Conservation (phyloP, 148 eudicot genomes). For the Rhododendron ovatum region DNA sequence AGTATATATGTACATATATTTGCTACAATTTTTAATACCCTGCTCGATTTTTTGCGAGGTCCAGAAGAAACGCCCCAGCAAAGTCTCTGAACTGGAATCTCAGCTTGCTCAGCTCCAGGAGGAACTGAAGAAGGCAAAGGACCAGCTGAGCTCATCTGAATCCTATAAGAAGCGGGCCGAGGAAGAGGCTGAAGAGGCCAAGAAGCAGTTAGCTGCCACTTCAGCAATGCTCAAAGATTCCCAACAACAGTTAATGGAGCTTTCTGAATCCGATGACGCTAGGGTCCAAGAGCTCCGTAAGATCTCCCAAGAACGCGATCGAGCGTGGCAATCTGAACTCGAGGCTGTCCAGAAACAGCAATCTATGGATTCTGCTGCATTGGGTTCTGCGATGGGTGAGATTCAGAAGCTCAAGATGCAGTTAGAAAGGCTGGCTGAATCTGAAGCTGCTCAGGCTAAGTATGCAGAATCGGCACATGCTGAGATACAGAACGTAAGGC, state of each 20-base stretch:
- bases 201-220: constrained; percentile 51
- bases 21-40: background rate
- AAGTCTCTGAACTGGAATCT: constrained; percentile 62
- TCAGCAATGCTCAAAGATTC: constrained; percentile 58
- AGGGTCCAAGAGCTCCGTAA: constrained; percentile 66
- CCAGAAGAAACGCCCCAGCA: constrained; percentile 60
- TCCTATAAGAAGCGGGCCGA: constrained; percentile 44
- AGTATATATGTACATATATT: background rate
- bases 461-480: constrained; percentile 53
- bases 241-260: constrained; percentile 54
- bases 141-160: constrained; percentile 67
- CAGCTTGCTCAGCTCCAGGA: constrained; percentile 72
- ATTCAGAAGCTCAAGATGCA: constrained; percentile 68
- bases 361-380: constrained; percentile 64
- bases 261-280: constrained; percentile 60
- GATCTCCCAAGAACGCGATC: constrained; percentile 80
- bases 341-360: constrained; percentile 76
- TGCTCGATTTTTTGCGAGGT: background rate
- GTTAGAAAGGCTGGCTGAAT: constrained; percentile 49
- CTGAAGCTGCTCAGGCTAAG: constrained; percentile 52
- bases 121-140: constrained; percentile 71
- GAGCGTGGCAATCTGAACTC: constrained; percentile 78
- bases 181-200: constrained; percentile 73
- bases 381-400: constrained; percentile 64
- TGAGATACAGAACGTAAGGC: constrained; percentile 52